Percentiles rank a stretch among this genome's conserved stretches.
Evolutionary conservation across 495 filamentous ascomycete species (phyloP).

Genomic region (Hyaloscypha hepaticicola): DNA sequence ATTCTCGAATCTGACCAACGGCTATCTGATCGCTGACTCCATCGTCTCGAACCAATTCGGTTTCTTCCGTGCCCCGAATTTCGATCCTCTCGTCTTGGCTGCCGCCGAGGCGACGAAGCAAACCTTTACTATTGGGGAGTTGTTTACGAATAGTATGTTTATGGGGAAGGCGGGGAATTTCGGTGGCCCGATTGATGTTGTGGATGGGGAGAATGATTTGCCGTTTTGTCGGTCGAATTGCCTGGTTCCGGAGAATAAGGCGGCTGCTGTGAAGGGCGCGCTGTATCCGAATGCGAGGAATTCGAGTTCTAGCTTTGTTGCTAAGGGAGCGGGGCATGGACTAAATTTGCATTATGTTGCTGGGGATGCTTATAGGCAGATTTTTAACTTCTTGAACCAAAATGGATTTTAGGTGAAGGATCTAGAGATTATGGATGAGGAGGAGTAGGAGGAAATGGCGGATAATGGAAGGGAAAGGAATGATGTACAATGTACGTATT

Average conservation of each 20-base stretch:
- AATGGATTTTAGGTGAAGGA: slow-evolving; percentile 21
- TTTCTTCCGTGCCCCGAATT: slow-evolving; percentile 49
- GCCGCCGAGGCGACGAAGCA: slow-evolving; percentile 46
- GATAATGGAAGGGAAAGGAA: too few relatives aligned
- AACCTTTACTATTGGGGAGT: slow-evolving; percentile 51
- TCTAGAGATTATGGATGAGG: neutral
- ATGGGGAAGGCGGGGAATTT: slow-evolving; percentile 23
- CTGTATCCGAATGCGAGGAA: slow-evolving; percentile 22
- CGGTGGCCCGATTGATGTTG: slow-evolving; percentile 34
- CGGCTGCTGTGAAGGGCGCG: slow-evolving; percentile 10
- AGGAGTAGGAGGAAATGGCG: neutral
- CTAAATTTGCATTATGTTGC: slow-evolving; percentile 33
- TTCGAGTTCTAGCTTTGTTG: slow-evolving; percentile 25
- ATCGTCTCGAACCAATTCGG: slow-evolving; percentile 26
- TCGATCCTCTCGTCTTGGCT: slow-evolving; percentile 44
- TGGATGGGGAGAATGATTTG: slow-evolving; percentile 35
- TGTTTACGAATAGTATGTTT: slow-evolving; percentile 30
- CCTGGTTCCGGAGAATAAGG: slow-evolving; percentile 18
- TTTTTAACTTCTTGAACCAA: slow-evolving; percentile 29
- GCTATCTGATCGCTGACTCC: slow-evolving; percentile 28
- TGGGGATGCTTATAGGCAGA: slow-evolving; percentile 26
- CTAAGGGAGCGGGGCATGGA: slow-evolving; percentile 30
- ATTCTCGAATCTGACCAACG: slow-evolving; percentile 36
- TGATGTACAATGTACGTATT: too few relatives aligned
- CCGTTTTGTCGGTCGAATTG: slow-evolving; percentile 35